phyloP scores from a whole-genome alignment of 805 yeast genomes.

The Candida anglica region DNA sequence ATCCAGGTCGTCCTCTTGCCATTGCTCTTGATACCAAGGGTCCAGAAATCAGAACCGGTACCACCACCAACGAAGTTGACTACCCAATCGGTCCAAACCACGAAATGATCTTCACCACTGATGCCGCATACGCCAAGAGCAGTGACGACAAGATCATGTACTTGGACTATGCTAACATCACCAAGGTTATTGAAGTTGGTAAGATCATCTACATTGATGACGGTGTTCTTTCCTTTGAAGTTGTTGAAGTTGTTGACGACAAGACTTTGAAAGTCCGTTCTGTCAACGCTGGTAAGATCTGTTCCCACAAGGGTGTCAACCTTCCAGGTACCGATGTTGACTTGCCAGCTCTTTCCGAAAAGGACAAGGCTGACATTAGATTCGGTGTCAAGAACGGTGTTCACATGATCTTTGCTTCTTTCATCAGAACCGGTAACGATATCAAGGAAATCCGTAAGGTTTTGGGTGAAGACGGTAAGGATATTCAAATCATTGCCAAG shows the following conservation, averaged over 20 bases:
- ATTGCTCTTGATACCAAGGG: conserved; percentile 99
- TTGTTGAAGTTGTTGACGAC: conserved; percentile 74
- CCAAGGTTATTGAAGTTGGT: conserved; percentile 87
- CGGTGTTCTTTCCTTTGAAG: conserved; percentile 96
- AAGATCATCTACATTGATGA: conserved; percentile 93
- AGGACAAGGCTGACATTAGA: conserved; percentile 86
- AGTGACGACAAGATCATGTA: conserved; percentile 82
- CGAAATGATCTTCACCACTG: conserved; percentile 91
- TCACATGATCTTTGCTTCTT: conserved; percentile 98
- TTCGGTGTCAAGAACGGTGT: conserved; percentile 98
- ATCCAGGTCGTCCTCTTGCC: conserved; percentile 95
- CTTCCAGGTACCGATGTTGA: conserved; percentile 99
- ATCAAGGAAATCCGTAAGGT: conserved; percentile 87
- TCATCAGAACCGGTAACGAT: conserved; percentile 93
- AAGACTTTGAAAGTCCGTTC: conserved; percentile 82
- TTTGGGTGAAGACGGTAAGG: conserved; percentile 94
- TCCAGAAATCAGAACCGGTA: conserved; percentile 99
- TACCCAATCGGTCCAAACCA: conserved; percentile 81
- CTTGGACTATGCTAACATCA: conserved; percentile 93
- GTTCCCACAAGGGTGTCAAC: conserved; percentile 98
- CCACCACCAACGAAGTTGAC: conserved; percentile 76
- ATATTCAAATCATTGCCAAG: conserved; percentile 94
- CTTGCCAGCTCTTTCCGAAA: conserved; percentile 95
- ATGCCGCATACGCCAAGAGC: conserved; percentile 65
- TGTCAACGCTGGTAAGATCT: conserved; percentile 91